Base-by-base conservation (phyloP, 164 flowering plant species). In the Akebia trifoliata region DNA sequence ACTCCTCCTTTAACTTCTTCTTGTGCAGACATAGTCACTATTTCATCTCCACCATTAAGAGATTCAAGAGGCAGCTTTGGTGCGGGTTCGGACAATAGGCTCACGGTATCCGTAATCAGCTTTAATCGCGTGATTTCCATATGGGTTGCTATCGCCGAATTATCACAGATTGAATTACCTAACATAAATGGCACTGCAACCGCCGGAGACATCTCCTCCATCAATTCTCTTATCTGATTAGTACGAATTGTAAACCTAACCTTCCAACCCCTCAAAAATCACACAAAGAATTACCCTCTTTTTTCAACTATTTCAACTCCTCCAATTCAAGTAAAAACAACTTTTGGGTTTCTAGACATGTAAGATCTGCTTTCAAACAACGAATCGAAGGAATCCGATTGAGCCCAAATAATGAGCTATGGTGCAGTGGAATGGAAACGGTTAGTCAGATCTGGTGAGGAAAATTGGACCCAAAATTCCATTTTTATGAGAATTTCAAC, bases 141-240 rank as follows among this genome's bases (percentile, higher is more conserved):
- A 22, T 29, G 59, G 4, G 59, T 39, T 17, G 46, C 47, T 26
- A 55, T 42, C 15, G 26, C 46, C 3, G 59, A 61, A 8, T 54
- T 63, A 42, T 78, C 81, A 52, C 77, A 74, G 14, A 69, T 62
- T 30, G 77, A 57, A 59, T 60, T 78, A 39, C 71, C 67, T 58
- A 73, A 61, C 56, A 77, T 69, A 65, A 75, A 69, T 31, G 87
- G 78, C 42, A 78, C 76, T 20, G 78, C 69, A 78, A 56, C 25
- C 15, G 48, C 49, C 15, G 47, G 34, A 56, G 46, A 40, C 59
- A 56, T 56, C 49, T 56, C 82, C 72, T 80, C 90, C 84, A 84
- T 77, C 71, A 69, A 59, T 39, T 59, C 56, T 61, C 65, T 46
- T 69, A 29, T 52, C 55, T 15, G 38, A 52, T 10, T n/a, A n/a